Base-by-base conservation (phyloP, 768 basidiomycete species). In the Boletales sp. region DNA sequence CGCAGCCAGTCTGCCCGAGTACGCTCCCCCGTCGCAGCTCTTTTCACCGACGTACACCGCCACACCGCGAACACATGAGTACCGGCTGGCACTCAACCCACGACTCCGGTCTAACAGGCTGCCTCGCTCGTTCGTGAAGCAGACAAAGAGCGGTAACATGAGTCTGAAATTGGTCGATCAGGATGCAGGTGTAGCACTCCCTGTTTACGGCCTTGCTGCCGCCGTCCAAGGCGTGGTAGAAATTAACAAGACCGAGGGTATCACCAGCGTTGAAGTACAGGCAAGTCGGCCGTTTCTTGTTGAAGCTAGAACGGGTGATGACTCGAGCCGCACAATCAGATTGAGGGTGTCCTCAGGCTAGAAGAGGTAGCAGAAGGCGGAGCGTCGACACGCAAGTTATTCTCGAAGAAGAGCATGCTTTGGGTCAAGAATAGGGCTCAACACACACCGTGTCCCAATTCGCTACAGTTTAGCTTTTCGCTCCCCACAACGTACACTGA, bases 301-400 rank as follows among this genome's bases (percentile, higher is more conserved):
- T 30, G 29, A 31, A 43, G 19, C 43, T 27, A 40, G 43, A 45
- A 40, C 4, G 8, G 18, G 35, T 17, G 27, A 54, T 46, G 31
- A 45, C 14, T 17, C n/a, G n/a, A n/a, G n/a, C n/a, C n/a, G 13
- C 2, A 5, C 34, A 2, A 18, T 24, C 55, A 87, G 86, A 72
- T 86, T 21, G 82, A 86, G 60, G 86, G 85, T 12, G 73, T 67
- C 35, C 69, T 88, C 42, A 64, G 68, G 44, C 57, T 87, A 40
- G 77, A 78, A 50, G 85, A 87, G 61, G 72, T 86, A 19, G 86
- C 79, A 4, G 86, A 81, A 52, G 82, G 81, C n/a, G 87, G 87
- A 12, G 73, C 75, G 8, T 72, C 76, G 18, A 72, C 74, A 18
- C 71, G 71, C 24, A 77, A 70, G 37, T 56, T 88, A 3, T 83